Conservation (phyloP, 2,329 filamentous ascomycete genomes). For the Colletotrichum noveboracense region DNA sequence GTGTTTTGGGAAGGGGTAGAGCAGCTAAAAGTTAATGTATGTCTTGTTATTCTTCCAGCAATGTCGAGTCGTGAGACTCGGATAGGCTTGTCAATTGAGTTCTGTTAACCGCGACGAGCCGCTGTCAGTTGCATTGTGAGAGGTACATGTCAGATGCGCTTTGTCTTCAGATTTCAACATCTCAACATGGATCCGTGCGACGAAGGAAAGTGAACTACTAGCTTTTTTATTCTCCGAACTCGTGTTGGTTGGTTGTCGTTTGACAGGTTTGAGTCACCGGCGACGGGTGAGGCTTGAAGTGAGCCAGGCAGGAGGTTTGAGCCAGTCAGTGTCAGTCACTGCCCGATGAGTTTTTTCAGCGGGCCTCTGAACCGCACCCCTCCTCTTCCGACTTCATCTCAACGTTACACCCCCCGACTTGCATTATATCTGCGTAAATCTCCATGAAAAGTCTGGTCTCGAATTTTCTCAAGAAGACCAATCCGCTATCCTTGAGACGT, state of each 20-base stretch:
- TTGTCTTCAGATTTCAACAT: background rate
- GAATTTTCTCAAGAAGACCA: background rate
- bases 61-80: background rate
- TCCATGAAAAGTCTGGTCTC: background rate
- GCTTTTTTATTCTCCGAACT: background rate
- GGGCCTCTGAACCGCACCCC: background rate
- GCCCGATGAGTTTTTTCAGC: background rate
- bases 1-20: background rate
- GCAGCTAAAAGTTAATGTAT: slow-evolving; percentile 1
- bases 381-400: slow-evolving; percentile 34
- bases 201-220: background rate
- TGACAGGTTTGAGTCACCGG: background rate
- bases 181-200: background rate
- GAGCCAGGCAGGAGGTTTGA: background rate
- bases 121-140: background rate
- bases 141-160: background rate
- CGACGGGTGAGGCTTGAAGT: background rate
- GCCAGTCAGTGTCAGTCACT: background rate
- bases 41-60: background rate
- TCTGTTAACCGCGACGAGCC: background rate
- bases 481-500: background rate
- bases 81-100: background rate
- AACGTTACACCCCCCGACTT: background rate
- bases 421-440: background rate
- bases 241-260: background rate